Evolutionary conservation across 2,329 filamentous ascomycete species (phyloP), one percentile per base, ranked within the genome.

Genomic region (Monosporascus sp.): DNA sequence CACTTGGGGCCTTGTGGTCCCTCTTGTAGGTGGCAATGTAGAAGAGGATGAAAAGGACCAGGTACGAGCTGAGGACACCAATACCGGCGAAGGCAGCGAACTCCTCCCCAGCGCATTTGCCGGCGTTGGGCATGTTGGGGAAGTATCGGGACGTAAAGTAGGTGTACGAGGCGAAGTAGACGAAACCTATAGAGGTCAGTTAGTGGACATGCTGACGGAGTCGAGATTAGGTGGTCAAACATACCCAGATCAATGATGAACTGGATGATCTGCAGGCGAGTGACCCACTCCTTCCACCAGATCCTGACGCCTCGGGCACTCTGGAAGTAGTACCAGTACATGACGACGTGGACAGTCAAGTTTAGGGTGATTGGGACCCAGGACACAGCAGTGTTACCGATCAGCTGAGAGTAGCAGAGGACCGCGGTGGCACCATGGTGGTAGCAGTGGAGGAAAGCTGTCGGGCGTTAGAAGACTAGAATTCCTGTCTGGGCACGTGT

Each of bases 271-370:
- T 97, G 93, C 69, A 97, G 88, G 69, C 92, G 89, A 65, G 93
- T 97, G 71, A 97, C 95, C 88, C 93, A 97, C 77, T 97, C 90
- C 88, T 97, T 97, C 93, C 93, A 97, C 92, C 92, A 97, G 76
- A 97, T 94, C 67, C 87, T 87, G 73, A 97, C 85, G 63, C 94
- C 94, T 64, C 93, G 91, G 52, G 93, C 92, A 69, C 90, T 93
- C 82, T 97, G 93, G 87, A 97, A 97, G 84, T 97, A 97, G 86
- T 97, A 97, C 92, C 92, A 97, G 87, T 97, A 97, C 93, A 97
- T 97, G 70, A 97, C 89, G 54, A 97, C 93, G 77, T 97, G 93
- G 52, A 97, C 93, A 59, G 84, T 85, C 68, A 97, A 77, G 82
- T 97, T 97, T 65, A 97, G 84, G 51, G 85, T 87, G 71, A 97